These are phyloP conservation scores for Stemphylium lycopersici DNA, from an alignment of 2,329 filamentous ascomycete genomes.

Conservation along the genomic window DNA sequence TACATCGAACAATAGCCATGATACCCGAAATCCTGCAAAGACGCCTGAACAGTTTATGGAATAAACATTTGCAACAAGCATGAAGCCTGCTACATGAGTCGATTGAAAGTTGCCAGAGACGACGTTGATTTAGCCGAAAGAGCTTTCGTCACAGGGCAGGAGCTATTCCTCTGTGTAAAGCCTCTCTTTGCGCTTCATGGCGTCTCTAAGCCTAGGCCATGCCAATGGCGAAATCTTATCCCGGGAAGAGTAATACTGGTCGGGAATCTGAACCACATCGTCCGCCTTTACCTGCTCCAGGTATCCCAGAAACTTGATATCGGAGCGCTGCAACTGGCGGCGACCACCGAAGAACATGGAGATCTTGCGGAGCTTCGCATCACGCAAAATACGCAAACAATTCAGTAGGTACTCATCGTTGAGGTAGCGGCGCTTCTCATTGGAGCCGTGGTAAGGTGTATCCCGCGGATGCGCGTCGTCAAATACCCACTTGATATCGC, in stretches of 20 bases:
- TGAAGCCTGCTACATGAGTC: neutral
- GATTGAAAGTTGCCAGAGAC: neutral
- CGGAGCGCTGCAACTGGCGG: slow-evolving; percentile 38
- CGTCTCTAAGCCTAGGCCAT: slow-evolving; percentile 39
- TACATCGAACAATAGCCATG: neutral
- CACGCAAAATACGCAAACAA: slow-evolving; percentile 52
- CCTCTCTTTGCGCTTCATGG: slow-evolving; percentile 48
- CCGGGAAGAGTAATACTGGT: slow-evolving; percentile 20
- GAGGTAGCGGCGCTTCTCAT: slow-evolving; percentile 56
- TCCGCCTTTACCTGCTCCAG: slow-evolving; percentile 55
- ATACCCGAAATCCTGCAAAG: neutral
- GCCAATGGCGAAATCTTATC: slow-evolving; percentile 45
- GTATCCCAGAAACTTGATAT: slow-evolving; percentile 54
- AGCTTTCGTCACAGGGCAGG: no score
- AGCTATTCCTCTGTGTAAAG: slow-evolving; percentile 36
- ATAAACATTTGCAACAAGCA: neutral
- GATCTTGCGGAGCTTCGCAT: slow-evolving; percentile 52
- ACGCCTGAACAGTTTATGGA: neutral
- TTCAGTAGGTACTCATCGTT: slow-evolving; percentile 56
- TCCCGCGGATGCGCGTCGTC: slow-evolving; percentile 54
- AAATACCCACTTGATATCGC: slow-evolving; percentile 53
- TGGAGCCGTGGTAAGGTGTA: slow-evolving; percentile 46
- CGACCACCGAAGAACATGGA: slow-evolving; percentile 53
- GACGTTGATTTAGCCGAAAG: no score
- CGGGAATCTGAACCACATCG: slow-evolving; percentile 39